Evolutionary conservation across 2,329 filamentous ascomycete genomes (phyloP).

Genomic region (Exophiala spinifera): DNA sequence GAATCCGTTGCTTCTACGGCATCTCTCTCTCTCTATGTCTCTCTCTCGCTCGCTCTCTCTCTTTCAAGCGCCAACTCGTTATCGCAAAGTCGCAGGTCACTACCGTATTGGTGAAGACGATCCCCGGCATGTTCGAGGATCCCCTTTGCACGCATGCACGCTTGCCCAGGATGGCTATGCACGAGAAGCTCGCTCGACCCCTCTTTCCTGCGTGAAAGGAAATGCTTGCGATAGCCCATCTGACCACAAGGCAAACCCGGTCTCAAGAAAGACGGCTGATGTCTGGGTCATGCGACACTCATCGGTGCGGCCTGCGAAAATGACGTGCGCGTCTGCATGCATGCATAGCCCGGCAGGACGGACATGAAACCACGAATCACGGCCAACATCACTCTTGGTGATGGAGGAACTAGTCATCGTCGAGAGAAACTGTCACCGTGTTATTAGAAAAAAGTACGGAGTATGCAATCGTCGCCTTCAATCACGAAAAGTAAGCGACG

Average conservation of each 20-base stretch:
- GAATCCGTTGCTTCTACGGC: background rate
- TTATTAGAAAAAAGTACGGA: too few relatives aligned
- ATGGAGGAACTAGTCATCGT: background rate
- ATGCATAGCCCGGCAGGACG: background rate
- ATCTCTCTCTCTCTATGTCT: background rate
- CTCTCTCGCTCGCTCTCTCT: background rate
- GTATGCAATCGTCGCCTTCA: background rate
- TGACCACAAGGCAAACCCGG: background rate
- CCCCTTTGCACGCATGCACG: too few relatives aligned
- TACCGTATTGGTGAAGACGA: background rate
- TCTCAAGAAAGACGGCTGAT: background rate
- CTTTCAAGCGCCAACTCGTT: too few relatives aligned
- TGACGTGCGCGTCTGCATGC: constrained; percentile 20
- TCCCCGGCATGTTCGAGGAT: background rate
- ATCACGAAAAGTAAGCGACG: background rate
- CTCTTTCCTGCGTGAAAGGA: background rate
- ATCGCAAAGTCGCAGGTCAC: background rate
- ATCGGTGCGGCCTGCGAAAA: constrained; percentile 13
- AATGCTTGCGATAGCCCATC: background rate
- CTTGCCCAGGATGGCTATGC: background rate
- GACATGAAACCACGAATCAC: constrained; percentile 7
- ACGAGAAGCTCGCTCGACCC: too few relatives aligned
- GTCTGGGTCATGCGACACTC: constrained; percentile 21
- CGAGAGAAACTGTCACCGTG: background rate
- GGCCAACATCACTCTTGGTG: background rate